Evolutionary conservation across 1,284 basidiomycete species (phyloP).

Genomic region (Phellinidium pouzarii): DNA sequence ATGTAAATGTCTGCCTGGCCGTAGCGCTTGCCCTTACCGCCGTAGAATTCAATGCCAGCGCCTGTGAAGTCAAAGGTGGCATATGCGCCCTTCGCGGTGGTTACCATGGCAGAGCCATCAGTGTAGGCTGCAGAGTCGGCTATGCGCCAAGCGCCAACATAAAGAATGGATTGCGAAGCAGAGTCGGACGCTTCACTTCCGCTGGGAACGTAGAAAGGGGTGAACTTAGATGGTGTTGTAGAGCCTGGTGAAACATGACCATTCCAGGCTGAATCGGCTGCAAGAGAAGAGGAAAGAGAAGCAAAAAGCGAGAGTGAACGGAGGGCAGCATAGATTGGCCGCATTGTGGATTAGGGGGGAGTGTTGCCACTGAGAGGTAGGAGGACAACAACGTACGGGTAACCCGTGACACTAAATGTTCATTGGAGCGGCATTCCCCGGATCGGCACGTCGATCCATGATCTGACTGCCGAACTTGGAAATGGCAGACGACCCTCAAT

Average conservation of each 20-base stretch:
- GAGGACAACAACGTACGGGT: no score
- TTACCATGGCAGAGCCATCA: conserved; percentile 19
- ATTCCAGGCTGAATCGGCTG: conserved; percentile 21
- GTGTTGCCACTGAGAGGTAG: no score
- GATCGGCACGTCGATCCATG: no score
- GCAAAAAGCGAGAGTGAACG: neutral
- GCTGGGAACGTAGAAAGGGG: conserved; percentile 23
- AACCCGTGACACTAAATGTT: no score
- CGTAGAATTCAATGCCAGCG: conserved; percentile 73
- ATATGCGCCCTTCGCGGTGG: conserved; percentile 35
- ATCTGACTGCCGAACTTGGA: no score
- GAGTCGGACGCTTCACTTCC: conserved; percentile 22
- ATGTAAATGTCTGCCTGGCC: conserved; percentile 52
- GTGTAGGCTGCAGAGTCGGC: conserved; percentile 14
- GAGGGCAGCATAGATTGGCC: neutral
- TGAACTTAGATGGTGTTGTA: conserved; percentile 19
- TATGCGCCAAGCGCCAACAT: conserved; percentile 19
- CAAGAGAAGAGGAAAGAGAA: neutral
- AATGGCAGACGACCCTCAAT: no score
- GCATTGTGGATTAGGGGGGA: no score
- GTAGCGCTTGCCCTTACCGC: conserved; percentile 46
- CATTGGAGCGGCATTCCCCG: no score
- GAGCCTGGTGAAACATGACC: conserved; percentile 19
- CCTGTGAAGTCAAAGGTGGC: conserved; percentile 56
- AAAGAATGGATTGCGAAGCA: conserved; percentile 14